These are phyloP conservation scores for Dianthus caryophyllus DNA, from an alignment of 148 eudicot species.

Conservation along the genomic window DNA sequence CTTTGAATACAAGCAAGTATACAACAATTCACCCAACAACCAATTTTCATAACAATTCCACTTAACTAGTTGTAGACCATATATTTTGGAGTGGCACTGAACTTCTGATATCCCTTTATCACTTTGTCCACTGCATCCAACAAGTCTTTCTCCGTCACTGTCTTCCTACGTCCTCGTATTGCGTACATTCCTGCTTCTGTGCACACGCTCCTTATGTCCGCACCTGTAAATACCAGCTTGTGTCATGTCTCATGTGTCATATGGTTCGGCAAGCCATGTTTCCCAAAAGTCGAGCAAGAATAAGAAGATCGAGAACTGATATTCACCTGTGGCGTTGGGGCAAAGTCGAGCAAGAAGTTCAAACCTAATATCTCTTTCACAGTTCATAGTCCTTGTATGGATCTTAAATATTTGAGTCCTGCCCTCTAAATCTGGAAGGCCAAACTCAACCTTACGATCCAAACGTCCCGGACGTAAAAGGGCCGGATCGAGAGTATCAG, in stretches of 20 bases:
- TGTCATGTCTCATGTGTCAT: not conserved
- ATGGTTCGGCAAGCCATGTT: no score
- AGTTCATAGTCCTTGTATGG: slow-evolving; percentile 87
- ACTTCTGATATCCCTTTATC: slow-evolving; percentile 94
- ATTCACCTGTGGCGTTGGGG: slow-evolving; percentile 85
- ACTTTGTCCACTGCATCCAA: slow-evolving; percentile 97
- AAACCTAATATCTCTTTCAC: slow-evolving; percentile 85
- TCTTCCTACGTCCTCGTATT: slow-evolving; percentile 80
- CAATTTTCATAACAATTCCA: no score
- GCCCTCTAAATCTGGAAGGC: slow-evolving; percentile 83
- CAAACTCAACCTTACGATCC: slow-evolving; percentile 91
- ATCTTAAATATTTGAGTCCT: slow-evolving; percentile 88
- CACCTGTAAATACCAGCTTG: slow-evolving; percentile 41
- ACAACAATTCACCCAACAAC: no score
- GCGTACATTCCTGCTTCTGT: slow-evolving; percentile 97
- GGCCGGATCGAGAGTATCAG: slow-evolving; percentile 91
- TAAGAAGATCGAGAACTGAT: not conserved
- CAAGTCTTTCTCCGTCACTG: slow-evolving; percentile 90
- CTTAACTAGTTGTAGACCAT: slow-evolving; percentile 96
- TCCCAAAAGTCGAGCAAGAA: no score
- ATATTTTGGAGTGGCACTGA: slow-evolving; percentile 94
- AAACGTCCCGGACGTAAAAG: slow-evolving; percentile 84
- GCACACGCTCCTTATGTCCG: slow-evolving; percentile 89
- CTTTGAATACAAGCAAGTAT: no score
- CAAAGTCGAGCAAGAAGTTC: slow-evolving; percentile 94